These are phyloP conservation scores for Xerophyta viscosa DNA, from an alignment of 106 monocot genomes.

Conservation along the genomic window DNA sequence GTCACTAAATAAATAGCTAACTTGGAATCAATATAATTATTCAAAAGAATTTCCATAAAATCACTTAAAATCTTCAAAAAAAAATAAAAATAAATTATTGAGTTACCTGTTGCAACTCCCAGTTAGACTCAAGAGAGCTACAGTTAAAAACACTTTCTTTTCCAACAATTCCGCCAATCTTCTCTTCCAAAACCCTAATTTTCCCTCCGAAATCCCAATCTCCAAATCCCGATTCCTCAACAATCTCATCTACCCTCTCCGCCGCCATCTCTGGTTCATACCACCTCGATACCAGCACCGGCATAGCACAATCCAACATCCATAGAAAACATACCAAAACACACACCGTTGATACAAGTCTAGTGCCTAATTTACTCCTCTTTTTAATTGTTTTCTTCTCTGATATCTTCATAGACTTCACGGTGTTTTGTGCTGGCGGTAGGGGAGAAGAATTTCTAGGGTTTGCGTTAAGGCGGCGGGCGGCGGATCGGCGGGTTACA, in stretches of 20 bases:
- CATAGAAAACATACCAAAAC: conserved; percentile 15
- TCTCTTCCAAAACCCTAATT: conserved; percentile 32
- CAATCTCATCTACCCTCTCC: conserved; percentile 29
- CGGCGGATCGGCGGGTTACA: background rate
- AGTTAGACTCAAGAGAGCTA: conserved; percentile 36
- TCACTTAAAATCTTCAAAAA: background rate
- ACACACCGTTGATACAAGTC: conserved; percentile 7
- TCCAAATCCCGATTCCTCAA: conserved; percentile 19
- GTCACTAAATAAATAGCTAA: no score
- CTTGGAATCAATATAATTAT: no score
- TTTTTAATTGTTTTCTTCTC: no score
- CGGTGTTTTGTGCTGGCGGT: conserved; percentile 3
- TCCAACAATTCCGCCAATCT: conserved; percentile 18
- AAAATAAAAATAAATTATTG: no score
- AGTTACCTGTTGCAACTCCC: background rate
- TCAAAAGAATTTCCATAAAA: no score
- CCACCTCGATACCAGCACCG: conserved; percentile 8
- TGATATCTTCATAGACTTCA: no score
- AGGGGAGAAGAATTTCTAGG: conserved; percentile 15
- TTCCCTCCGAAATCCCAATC: conserved; percentile 27
- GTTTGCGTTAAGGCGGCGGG: conserved; percentile 3
- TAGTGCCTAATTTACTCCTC: background rate
- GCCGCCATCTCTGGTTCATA: conserved; percentile 28
- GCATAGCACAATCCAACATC: conserved; percentile 25
- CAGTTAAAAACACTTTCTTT: conserved; percentile 28